phyloP scores from a whole-genome alignment of 2,329 filamentous ascomycete species.

The Hypoxylon sp. region DNA sequence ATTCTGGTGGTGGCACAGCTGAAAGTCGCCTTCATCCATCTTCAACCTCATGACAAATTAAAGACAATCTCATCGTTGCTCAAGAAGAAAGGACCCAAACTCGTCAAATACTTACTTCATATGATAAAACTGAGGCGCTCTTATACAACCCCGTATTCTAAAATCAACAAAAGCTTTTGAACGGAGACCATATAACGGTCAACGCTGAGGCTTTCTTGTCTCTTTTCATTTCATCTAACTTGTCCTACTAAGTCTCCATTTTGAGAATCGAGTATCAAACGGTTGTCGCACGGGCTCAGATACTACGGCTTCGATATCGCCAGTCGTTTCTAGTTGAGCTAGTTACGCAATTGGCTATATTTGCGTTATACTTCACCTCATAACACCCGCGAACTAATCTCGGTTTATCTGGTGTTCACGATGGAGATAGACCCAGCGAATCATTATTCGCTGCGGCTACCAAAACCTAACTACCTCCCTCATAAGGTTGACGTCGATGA shows the following conservation, averaged over 20 bases:
- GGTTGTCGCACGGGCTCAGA: neutral
- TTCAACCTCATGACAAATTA: slow-evolving; percentile 27
- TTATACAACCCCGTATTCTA: neutral
- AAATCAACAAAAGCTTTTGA: neutral
- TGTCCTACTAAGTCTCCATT: neutral
- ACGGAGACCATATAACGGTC: slow-evolving; percentile 7
- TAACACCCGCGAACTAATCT: neutral
- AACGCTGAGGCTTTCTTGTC: slow-evolving; percentile 3
- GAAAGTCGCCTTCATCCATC: slow-evolving; percentile 38
- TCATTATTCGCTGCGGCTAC: slow-evolving; percentile 66
- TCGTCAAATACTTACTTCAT: neutral
- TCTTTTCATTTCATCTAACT: neutral
- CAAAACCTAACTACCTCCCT: slow-evolving; percentile 73
- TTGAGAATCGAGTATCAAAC: slow-evolving; percentile 1
- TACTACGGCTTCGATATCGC: neutral
- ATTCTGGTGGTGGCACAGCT: slow-evolving; percentile 19
- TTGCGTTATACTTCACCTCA: slow-evolving; percentile 1
- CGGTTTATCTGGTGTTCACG: slow-evolving; percentile 36
- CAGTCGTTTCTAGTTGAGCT: neutral
- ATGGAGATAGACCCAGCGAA: slow-evolving; percentile 60
- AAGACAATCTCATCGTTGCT: slow-evolving; percentile 19
- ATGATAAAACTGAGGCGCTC: neutral
- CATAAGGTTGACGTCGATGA: slow-evolving; percentile 67
- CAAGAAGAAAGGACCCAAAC: neutral
- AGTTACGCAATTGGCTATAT: neutral